Evolutionary conservation across 306 rosid genomes (phyloP), one percentile per base, ranked within the genome.

Genomic region (Vigna reflexopilosa): DNA sequence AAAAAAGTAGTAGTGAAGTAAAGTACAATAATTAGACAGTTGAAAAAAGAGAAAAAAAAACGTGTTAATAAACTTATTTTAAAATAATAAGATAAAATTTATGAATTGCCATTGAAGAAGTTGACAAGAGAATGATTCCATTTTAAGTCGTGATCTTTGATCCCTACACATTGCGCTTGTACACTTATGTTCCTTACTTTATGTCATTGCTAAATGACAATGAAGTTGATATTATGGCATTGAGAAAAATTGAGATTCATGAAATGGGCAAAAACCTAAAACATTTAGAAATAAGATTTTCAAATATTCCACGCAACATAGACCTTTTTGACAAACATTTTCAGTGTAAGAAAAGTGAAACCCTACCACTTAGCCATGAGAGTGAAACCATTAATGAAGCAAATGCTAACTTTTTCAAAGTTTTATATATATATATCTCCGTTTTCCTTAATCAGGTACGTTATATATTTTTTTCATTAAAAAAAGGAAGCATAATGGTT

Each of bases 241-340:
- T 51, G 6, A 13, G 52, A 55, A 22, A 58, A 42, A 9, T 26
- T 15, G 68, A 58, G 40, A 44, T 22, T 3, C 47, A 26, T 45
- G 58, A 59, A 62, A 30, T 48, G 45, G 19, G 34, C 5, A 5
- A 26, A 30, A 50, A 14, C 28, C 66, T 36, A 36, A 51, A 36
- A 15, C 26, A 63, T 51, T 34, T 30, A 12, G 19, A 66, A 65
- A 16, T 13, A 19, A 44, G 48, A 58, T 69, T 70, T 79, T 58
- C 13, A 19, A 48, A 61, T 24, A 57, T 45, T 59, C 7, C 49
- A 58, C 77, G 72, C 55, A 59, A 79, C 64, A 15, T 1, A 70
- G 14, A 58, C 71, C 22, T 38, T 58, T 58, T 78, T 14, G 71
- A 69, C 63, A 9, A 78, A 36, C 16, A 34, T 9, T 28, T 76